These are phyloP conservation scores for Coemansia sp. DNA, from an alignment of 192 early-diverging fungal genomes.

Conservation along the genomic window DNA sequence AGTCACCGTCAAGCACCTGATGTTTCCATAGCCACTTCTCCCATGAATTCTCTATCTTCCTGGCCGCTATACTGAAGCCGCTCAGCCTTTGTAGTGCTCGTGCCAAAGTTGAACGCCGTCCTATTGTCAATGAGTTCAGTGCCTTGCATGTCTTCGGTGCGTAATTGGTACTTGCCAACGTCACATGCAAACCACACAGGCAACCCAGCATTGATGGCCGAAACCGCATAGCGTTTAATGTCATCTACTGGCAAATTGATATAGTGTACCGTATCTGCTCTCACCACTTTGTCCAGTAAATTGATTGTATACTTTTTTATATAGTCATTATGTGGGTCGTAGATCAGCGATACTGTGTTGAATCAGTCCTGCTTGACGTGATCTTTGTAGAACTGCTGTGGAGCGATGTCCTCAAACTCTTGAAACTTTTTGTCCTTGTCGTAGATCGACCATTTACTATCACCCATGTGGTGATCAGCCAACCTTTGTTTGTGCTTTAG, in stretches of 20 bases:
- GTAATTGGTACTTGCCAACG: constrained; percentile 64
- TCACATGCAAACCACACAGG: constrained; percentile 81
- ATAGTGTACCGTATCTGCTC: constrained; percentile 65
- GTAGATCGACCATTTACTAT: constrained; percentile 56
- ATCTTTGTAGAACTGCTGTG: constrained; percentile 62
- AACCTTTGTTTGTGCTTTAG: too few species aligned
- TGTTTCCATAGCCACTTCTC: constrained; percentile 62
- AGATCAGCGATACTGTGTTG: constrained; percentile 65
- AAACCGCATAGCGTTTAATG: constrained; percentile 61
- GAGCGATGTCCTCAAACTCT: constrained; percentile 57
- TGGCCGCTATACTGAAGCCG: constrained; percentile 71
- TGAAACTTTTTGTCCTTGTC: constrained; percentile 72
- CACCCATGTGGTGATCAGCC: too few species aligned
- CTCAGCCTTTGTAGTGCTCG: constrained; percentile 63
- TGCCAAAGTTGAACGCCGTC: constrained; percentile 62
- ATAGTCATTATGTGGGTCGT: constrained; percentile 70
- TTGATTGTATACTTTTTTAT: constrained; percentile 66
- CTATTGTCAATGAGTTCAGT: constrained; percentile 62
- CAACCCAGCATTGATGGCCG: constrained; percentile 59
- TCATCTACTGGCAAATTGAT: constrained; percentile 59
- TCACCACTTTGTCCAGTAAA: constrained; percentile 70
- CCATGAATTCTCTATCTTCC: constrained; percentile 76
- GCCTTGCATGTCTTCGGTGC: constrained; percentile 61
- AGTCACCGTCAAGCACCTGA: constrained; percentile 72
- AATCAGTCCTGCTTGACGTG: constrained; percentile 59